Evolutionary conservation across 2,329 filamentous ascomycete species (phyloP).

Genomic region (Colletotrichum somersetense): DNA sequence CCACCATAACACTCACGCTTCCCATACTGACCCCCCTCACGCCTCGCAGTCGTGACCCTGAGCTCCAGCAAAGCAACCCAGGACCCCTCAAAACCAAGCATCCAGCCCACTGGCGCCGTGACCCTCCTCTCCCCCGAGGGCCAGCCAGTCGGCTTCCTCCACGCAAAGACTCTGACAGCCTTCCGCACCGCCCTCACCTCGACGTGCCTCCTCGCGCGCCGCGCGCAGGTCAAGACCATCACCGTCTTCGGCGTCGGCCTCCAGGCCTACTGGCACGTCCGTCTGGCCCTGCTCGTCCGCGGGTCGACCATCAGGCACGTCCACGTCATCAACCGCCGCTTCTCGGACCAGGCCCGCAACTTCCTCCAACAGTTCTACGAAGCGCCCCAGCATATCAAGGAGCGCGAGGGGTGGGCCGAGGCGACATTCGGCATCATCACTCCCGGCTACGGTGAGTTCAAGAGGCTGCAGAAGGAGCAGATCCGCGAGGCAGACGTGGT

Average conservation of each 20-base stretch:
- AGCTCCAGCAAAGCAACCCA: conserved; percentile 55
- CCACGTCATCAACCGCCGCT: conserved; percentile 84
- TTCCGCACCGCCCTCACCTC: conserved; percentile 84
- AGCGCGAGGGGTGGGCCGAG: conserved; percentile 71
- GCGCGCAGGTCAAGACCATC: conserved; percentile 78
- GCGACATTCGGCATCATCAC: conserved; percentile 79
- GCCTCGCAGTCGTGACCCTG: conserved; percentile 70
- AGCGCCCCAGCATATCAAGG: conserved; percentile 59
- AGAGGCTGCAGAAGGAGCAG: conserved; percentile 76
- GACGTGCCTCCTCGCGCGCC: conserved; percentile 73
- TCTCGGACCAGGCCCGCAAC: conserved; percentile 67
- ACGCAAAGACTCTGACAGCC: conserved; percentile 80
- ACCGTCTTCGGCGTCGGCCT: conserved; percentile 89
- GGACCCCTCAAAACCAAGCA: conserved; percentile 49
- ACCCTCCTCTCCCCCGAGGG: conserved; percentile 76
- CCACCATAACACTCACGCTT: not conserved
- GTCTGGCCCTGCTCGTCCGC: conserved; percentile 82
- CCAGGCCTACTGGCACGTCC: conserved; percentile 95
- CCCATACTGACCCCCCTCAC: conserved; percentile 17
- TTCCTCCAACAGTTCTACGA: conserved; percentile 63
- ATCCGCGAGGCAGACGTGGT: conserved; percentile 82
- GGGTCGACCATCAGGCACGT: conserved; percentile 80
- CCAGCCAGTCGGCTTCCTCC: conserved; percentile 74
- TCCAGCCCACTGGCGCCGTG: conserved; percentile 73
- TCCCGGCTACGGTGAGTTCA: conserved; percentile 76